Base-by-base conservation (phyloP, 352 stramenopile genomes). In the Pythium biforme region DNA sequence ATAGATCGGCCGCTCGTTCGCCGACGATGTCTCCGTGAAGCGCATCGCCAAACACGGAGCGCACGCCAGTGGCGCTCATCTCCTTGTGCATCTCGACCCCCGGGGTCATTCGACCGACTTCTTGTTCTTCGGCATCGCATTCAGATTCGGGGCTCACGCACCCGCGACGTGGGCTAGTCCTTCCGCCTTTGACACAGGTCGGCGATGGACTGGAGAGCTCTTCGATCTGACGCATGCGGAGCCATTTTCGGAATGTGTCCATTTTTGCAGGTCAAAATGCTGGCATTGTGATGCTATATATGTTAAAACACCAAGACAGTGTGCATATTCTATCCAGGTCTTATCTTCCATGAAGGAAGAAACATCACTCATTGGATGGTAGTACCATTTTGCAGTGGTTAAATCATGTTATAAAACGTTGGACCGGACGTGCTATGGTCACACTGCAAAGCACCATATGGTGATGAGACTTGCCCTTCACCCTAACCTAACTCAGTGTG, bases 151-250 rank as follows among this genome's bases (percentile, higher is more conserved):
- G 37, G 6, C 37, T 43, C 25, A 34, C 23, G 3, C 22, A n/a
- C n/a, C n/a, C n/a, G n/a, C n/a, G n/a, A n/a, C n/a, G 43, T n/a
- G 23, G 8, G 37, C 37, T 34, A 20, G 37, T 4, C 15, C 37
- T 17, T n/a, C 8, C 11, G 37, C 6, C 12, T 8, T 20, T 34
- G 22, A 52, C 46, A 52, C 22, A 52, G 46, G 46, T 43, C 25
- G 15, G 43, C 22, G 46, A 52, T n/a, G 46, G n/a, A 20, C 46
- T 12, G n/a, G 17, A 20, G 46, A 34, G 15, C 15, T 31, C 17
- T 43, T 43, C 9, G 37, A 12, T 22, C 50, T 57, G 50, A 57
- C 50, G 50, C 34, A 57, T 57, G 50, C 33, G 50, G 31, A 57
- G 29, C 50, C 50, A 43, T 43, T 43, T 43, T 43, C 17, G 37